Evolutionary conservation across 805 yeast species (phyloP), one percentile per base, ranked within the genome.

Genomic region (Myxozyma vanderwaltii): DNA sequence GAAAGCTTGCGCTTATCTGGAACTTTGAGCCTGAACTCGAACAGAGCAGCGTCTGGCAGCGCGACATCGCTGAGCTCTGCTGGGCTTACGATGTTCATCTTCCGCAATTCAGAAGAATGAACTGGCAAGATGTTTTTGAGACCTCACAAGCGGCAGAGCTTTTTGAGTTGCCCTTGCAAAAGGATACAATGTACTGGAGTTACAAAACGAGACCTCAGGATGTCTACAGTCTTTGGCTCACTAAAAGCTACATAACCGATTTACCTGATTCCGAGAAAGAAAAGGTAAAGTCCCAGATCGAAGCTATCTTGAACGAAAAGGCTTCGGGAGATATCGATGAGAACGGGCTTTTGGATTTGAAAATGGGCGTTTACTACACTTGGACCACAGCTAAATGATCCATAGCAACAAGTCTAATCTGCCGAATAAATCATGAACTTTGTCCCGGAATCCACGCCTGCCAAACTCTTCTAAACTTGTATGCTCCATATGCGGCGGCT

Each of bases 1-100:
- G 86, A 0, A 74, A 72, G 46, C 71, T 84, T 12, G 86, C 84
- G 0, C 67, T 82, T 24, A 77, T 84, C 55, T 84, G 88, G 88
- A 84, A 84, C 69, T 80, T 74, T 62, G 87, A 84, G 50, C 65
- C 68, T 7, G 67, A 69, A 4, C 29, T 48, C 5, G 63, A 52
- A 26, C 40, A 54, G 2, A 64, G 66, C 29, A 67, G 70, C 35
- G 71, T 70, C 27, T 78, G 83, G 82, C 76, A 77, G 57, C 62
- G 61, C 35, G 64, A 70, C 45, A 72, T 76, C 15, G 72, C 76
- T 2, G 68, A 75, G 33, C 69, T 68, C 29, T 68, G 75, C 8
- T 76, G 77, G 70, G 41, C 67, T 3, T 71, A 66, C 58, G 85
- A 81, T 61, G 61, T 40, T 3, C 51, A 35, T 48, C n/a, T 83